phyloP scores from a whole-genome alignment of 2,329 filamentous ascomycete species.

The Volutella citrinella region DNA sequence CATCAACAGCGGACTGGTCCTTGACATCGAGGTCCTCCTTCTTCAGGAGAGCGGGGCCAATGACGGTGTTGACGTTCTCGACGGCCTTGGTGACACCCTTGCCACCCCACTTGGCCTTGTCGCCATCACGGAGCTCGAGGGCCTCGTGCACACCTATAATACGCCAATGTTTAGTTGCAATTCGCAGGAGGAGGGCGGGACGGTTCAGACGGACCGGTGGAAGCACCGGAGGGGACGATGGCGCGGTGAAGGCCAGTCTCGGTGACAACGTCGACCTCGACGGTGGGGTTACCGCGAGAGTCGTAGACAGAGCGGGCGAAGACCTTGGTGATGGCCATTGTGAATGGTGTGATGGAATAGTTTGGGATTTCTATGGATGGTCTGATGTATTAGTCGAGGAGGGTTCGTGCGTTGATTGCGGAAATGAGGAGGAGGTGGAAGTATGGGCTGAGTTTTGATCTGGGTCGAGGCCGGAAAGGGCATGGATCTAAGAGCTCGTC shows the following conservation, averaged over 20 bases:
- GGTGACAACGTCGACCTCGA: constrained; percentile 96
- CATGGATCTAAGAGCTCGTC: too few relatives aligned
- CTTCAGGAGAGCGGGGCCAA: constrained; percentile 78
- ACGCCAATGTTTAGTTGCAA: constrained; percentile 27
- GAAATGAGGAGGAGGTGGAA: too few relatives aligned
- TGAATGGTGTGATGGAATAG: constrained; percentile 36
- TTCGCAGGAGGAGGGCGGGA: constrained; percentile 15
- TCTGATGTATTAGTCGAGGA: constrained; percentile 19
- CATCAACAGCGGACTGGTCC: constrained; percentile 80
- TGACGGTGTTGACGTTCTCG: constrained; percentile 78
- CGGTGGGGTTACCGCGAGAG: constrained; percentile 97
- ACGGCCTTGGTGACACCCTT: constrained; percentile 88
- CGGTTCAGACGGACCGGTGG: constrained; percentile 66
- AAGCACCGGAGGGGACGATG: constrained; percentile 95
- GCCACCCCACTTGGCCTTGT: constrained; percentile 81
- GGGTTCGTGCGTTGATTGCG: constrained; percentile 12
- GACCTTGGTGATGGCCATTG: constrained; percentile 87
- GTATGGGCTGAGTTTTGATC: too few relatives aligned
- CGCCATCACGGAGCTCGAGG: constrained; percentile 85
- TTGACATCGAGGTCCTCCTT: constrained; percentile 81
- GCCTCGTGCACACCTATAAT: constrained; percentile 81
- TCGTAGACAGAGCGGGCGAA: constrained; percentile 96
- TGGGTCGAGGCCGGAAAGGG: too few relatives aligned
- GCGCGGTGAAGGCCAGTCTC: constrained; percentile 95
- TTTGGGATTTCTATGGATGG: constrained; percentile 14